phyloP scores from a whole-genome alignment of 192 early-diverging fungal genomes.

The Glomus cerebriforme region DNA sequence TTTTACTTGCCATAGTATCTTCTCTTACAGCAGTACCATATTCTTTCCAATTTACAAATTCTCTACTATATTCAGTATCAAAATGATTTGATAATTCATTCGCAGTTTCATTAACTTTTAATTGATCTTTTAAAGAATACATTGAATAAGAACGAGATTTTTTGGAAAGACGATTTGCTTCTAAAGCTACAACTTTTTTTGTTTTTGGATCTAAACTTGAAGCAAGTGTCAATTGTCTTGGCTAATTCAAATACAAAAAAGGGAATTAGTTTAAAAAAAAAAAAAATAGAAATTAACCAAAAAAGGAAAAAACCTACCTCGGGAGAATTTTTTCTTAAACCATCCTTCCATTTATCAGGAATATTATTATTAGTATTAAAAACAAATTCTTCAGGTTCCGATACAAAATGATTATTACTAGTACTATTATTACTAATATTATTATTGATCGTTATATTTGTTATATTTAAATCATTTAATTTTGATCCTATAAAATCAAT shows the following conservation, averaged over 20 bases:
- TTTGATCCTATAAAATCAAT: not conserved
- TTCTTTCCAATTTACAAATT: slow-evolving; percentile 32
- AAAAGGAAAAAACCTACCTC: slow-evolving; percentile 12
- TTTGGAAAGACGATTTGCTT: slow-evolving; percentile 23
- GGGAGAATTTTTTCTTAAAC: not conserved
- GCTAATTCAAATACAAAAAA: not conserved
- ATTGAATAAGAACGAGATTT: slow-evolving; percentile 32
- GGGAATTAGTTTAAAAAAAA: not conserved
- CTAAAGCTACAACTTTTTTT: slow-evolving; percentile 27
- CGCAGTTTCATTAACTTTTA: slow-evolving; percentile 9
- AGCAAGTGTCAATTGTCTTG: not conserved
- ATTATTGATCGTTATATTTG: not conserved
- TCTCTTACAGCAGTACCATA: slow-evolving; percentile 4
- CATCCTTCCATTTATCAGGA: slow-evolving; percentile 10
- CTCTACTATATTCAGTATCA: slow-evolving; percentile 15
- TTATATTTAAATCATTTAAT: not conserved
- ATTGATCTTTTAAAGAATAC: slow-evolving; percentile 28
- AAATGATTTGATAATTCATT: slow-evolving; percentile 3
- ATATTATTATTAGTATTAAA: not conserved
- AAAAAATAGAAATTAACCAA: not conserved
- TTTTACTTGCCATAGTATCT: not conserved
- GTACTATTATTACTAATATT: not conserved
- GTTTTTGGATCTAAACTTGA: slow-evolving; percentile 14
- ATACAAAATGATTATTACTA: not conserved
- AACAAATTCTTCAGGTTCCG: not conserved